phyloP scores from a whole-genome alignment of 139 green algal species.

The Pleodorina starrii region DNA sequence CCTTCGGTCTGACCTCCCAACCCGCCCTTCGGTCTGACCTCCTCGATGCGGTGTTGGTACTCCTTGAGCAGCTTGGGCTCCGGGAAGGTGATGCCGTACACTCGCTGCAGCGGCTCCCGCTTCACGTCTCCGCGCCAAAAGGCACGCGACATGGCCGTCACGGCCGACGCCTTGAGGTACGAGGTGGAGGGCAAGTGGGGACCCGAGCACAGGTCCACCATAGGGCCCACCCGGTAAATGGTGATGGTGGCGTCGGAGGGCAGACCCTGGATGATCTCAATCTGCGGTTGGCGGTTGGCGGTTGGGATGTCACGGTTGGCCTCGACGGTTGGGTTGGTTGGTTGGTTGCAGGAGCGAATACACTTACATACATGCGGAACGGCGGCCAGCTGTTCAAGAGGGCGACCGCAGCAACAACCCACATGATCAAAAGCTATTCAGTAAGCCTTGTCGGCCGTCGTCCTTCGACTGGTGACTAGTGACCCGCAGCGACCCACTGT shows the following conservation, averaged over 20 bases:
- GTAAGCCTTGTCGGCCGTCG: too few species aligned
- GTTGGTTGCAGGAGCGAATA: too few species aligned
- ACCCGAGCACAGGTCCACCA: constrained; percentile 97
- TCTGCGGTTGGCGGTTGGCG: too few species aligned
- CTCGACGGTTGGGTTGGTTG: too few species aligned
- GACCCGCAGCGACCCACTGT: neutral
- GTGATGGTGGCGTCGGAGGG: constrained; percentile 91
- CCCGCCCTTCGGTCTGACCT: too few species aligned
- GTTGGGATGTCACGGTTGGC: too few species aligned
- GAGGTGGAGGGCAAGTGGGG: constrained; percentile 95
- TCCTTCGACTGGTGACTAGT: too few species aligned
- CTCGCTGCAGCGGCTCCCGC: constrained; percentile 82
- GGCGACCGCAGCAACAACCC: too few species aligned
- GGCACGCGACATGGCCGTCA: constrained; percentile 83
- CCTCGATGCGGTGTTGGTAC: constrained; percentile 91
- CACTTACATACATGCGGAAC: too few species aligned
- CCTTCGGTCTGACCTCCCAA: too few species aligned
- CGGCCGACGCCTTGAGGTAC: constrained; percentile 74
- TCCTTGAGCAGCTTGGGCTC: constrained; percentile 96
- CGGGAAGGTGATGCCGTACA: constrained; percentile 98
- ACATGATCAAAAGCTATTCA: too few species aligned
- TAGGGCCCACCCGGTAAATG: constrained; percentile 91
- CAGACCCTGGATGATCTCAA: constrained; percentile 95
- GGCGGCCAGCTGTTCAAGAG: too few species aligned
- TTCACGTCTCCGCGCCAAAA: constrained; percentile 88